Percentiles rank a stretch among this genome's conserved stretches.
These are phyloP conservation scores for Trichoderma aggressivum DNA, from an alignment of 2,329 filamentous ascomycete species.

Conservation along the genomic window DNA sequence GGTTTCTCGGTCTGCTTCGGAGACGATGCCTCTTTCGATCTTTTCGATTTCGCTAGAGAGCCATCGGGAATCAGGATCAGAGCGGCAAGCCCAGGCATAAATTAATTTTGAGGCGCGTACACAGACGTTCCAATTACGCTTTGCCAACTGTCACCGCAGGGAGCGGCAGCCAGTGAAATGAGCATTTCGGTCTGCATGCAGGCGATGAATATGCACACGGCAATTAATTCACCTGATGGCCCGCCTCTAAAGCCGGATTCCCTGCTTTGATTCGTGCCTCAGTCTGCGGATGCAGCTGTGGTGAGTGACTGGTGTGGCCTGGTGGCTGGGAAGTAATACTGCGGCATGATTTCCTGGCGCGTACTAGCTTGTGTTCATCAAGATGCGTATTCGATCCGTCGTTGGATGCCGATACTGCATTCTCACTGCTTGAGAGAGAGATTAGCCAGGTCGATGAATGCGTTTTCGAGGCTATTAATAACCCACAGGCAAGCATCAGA, in stretches of 20 bases:
- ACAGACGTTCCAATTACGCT: constrained; percentile 7
- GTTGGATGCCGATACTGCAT: background rate
- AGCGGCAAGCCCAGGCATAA: background rate
- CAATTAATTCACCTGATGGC: background rate
- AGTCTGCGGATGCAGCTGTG: background rate
- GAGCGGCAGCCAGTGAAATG: constrained; percentile 3
- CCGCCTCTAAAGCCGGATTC: background rate
- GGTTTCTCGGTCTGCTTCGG: background rate
- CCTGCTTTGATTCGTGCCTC: background rate
- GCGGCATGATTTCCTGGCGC: background rate
- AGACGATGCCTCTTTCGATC: background rate
- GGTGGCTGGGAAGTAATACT: background rate
- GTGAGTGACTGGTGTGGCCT: background rate
- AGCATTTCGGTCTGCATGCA: constrained; percentile 9
- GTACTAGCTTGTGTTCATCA: background rate
- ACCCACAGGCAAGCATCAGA: background rate
- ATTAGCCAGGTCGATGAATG: background rate
- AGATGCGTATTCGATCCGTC: background rate
- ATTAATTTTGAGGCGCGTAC: background rate
- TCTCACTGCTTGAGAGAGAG: background rate
- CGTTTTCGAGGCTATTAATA: background rate
- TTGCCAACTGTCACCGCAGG: constrained; percentile 15
- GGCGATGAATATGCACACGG: constrained; percentile 5
- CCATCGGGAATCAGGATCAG: background rate
- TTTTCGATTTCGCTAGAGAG: background rate